A percentile compares a stretch with the other conserved stretches of the same genome.
These are phyloP conservation scores for Exserohilum rostratum DNA, from an alignment of 2,329 filamentous ascomycete species.

Conservation along the genomic window DNA sequence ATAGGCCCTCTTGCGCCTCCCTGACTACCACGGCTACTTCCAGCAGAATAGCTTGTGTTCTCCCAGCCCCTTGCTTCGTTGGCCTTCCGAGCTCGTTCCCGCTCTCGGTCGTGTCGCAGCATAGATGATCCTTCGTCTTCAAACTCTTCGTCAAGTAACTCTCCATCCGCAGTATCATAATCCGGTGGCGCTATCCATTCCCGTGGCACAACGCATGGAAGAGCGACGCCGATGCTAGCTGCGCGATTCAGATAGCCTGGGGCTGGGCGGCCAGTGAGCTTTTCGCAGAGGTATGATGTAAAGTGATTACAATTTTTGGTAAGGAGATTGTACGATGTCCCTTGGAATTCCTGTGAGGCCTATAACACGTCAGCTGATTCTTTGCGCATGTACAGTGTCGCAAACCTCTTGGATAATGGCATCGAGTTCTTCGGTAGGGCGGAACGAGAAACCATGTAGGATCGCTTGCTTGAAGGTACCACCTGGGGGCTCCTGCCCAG, in stretches of 20 bases:
- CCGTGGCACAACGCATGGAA: slow-evolving; percentile 81
- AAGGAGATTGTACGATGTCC: slow-evolving; percentile 79
- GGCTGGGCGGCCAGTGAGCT: slow-evolving; percentile 71
- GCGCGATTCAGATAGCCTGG: slow-evolving; percentile 82
- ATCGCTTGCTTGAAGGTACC: slow-evolving; percentile 77
- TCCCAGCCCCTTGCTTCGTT: slow-evolving; percentile 39
- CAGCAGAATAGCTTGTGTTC: slow-evolving; percentile 37
- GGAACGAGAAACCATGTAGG: slow-evolving; percentile 79
- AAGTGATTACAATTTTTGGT: slow-evolving; percentile 91
- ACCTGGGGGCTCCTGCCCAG: slow-evolving; percentile 73
- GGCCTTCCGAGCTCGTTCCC: slow-evolving; percentile 31
- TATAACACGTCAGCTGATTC: slow-evolving; percentile 28
- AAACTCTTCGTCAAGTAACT: slow-evolving; percentile 64
- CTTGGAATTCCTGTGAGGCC: slow-evolving; percentile 75
- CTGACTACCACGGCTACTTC: slow-evolving; percentile 40
- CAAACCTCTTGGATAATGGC: slow-evolving; percentile 64
- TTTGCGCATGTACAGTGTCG: too few relatives aligned
- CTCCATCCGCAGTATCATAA: slow-evolving; percentile 73
- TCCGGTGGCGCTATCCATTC: slow-evolving; percentile 85
- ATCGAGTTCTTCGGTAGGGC: slow-evolving; percentile 72
- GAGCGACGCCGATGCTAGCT: slow-evolving; percentile 78
- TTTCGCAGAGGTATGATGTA: slow-evolving; percentile 75
- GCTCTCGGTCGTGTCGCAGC: slow-evolving; percentile 55
- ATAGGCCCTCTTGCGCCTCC: slow-evolving; percentile 44
- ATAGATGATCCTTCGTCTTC: slow-evolving; percentile 65